A percentile compares a stretch with the other conserved stretches of the same genome.
Evolutionary conservation across 345 rosid species (phyloP).

Genomic region (Durio zibethinus): DNA sequence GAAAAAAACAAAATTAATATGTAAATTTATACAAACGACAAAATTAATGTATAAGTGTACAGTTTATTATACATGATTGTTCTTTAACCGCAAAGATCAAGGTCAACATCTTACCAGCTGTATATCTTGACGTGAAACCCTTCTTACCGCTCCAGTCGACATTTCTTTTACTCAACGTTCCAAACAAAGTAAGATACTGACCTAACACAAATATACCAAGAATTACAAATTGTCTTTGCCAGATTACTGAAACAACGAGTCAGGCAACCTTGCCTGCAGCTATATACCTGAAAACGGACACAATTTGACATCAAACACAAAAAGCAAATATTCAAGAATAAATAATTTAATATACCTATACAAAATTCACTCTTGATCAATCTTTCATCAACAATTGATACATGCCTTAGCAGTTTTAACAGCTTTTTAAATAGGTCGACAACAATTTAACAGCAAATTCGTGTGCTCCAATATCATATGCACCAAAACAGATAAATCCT

Average conservation of each 20-base stretch:
- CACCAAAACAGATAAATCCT: neutral
- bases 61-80: neutral
- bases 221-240: neutral
- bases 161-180: constrained; percentile 30
- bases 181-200: constrained; percentile 13
- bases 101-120: constrained; percentile 58
- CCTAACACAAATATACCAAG: constrained; percentile 2
- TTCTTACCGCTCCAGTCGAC: constrained; percentile 72
- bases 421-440: too few species aligned
- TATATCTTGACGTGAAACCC: constrained; percentile 86
- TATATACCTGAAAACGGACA: neutral
- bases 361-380: neutral
- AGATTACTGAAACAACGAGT: neutral
- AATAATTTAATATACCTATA: neutral
- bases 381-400: too few species aligned
- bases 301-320: neutral
- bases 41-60: neutral
- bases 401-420: too few species aligned
- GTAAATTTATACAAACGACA: neutral
- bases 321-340: neutral
- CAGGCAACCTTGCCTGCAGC: neutral
- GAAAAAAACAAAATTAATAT: too few species aligned
- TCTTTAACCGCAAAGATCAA: constrained; percentile 3
- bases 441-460: neutral
- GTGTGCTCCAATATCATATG: neutral